Conservation (phyloP, 1,284 basidiomycete species). For the Marasmius oreades region DNA sequence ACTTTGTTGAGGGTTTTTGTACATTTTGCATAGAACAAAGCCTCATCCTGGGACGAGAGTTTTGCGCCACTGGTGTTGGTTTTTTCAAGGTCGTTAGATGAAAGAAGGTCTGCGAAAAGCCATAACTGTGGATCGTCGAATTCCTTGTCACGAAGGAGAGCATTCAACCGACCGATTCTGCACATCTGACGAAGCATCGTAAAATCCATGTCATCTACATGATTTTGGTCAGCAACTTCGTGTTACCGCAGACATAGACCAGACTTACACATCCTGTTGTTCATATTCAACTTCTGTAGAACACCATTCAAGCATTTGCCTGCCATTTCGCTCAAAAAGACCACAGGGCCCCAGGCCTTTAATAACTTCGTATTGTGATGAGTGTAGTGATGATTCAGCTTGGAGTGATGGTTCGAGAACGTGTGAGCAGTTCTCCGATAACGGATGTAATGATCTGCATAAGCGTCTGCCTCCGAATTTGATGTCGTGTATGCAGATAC, state of each 20-base stretch:
- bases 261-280: conserved; percentile 9
- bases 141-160: neutral
- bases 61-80: neutral
- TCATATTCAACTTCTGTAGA: conserved; percentile 12
- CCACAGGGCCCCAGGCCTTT: neutral
- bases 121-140: neutral
- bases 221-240: neutral
- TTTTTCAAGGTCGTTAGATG: neutral
- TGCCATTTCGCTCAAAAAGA: neutral
- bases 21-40: neutral
- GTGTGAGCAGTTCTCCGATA: conserved; percentile 10
- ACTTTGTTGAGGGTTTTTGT: neutral
- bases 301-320: conserved; percentile 14
- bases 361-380: neutral
- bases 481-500: conserved; percentile 10
- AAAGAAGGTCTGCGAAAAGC: neutral
- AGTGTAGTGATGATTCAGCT: conserved; percentile 11
- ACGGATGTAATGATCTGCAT: conserved; percentile 1
- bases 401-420: conserved; percentile 1
- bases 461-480: conserved; percentile 10
- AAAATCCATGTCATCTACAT: conserved; percentile 10
- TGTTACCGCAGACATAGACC: neutral
- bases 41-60: neutral
- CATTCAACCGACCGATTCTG: neutral
- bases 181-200: conserved; percentile 11